Conservation (phyloP, 306 rosid genomes). For the Mimosa bimucronata region DNA sequence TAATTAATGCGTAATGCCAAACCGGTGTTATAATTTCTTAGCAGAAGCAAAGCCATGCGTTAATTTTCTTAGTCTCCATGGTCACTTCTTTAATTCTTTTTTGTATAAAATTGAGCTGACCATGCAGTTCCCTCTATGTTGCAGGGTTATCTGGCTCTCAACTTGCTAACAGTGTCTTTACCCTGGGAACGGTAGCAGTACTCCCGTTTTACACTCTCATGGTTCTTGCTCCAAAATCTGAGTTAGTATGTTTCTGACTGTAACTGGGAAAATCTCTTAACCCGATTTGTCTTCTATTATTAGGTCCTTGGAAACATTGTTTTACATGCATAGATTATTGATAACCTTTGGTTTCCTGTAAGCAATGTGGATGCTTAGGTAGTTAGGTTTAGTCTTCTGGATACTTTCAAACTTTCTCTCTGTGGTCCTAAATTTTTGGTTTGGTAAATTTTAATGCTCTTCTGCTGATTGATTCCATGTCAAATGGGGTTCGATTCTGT, state of each 20-base stretch:
- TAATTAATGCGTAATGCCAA: neutral
- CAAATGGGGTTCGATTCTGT: neutral
- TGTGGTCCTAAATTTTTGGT: neutral
- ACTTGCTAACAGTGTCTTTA: conserved; percentile 74
- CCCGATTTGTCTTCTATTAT: neutral
- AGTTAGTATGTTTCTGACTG: conserved; percentile 58
- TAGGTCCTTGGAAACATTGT: conserved; percentile 11
- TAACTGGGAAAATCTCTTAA: conserved; percentile 26
- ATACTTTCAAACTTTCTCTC: neutral
- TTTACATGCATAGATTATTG: neutral
- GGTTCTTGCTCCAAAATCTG: conserved; percentile 90
- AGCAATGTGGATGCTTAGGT: neutral
- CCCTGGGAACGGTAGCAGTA: conserved; percentile 85
- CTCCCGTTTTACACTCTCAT: conserved; percentile 93
- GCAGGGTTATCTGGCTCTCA: conserved; percentile 72
- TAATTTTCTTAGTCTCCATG: conserved; percentile 6
- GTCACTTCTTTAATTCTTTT: neutral
- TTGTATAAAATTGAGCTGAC: neutral
- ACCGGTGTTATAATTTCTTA: neutral
- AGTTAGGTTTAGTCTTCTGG: neutral
- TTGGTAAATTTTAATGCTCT: conserved; percentile 13
- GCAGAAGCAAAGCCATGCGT: neutral
- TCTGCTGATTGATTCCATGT: neutral
- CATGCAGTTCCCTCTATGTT: conserved; percentile 30
- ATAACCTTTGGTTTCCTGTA: neutral